Percentiles rank a stretch among this genome's conserved stretches.
These are phyloP conservation scores for Delonix regia DNA, from an alignment of 306 rosid species.

Conservation along the genomic window DNA sequence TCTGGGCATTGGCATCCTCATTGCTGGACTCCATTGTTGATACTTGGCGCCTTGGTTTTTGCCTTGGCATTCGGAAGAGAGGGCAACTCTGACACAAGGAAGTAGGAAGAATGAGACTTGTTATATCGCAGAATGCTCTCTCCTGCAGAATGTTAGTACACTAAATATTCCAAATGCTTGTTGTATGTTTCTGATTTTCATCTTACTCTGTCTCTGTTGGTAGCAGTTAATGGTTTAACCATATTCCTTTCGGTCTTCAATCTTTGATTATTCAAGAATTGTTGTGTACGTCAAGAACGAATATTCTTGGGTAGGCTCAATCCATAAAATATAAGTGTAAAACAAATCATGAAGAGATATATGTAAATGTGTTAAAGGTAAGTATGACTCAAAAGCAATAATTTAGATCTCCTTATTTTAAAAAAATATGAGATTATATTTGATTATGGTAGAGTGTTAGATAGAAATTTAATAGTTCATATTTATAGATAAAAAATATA, in stretches of 20 bases:
- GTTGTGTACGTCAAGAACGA: no score
- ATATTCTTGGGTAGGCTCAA: no score
- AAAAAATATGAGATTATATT: no score
- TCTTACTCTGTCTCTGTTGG: constrained; percentile 1
- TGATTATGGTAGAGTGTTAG: no score
- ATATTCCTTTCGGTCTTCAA: constrained; percentile 19
- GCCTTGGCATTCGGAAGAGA: constrained; percentile 74
- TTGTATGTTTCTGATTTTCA: constrained; percentile 2
- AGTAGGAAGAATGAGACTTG: constrained; percentile 49
- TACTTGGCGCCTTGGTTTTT: constrained; percentile 78
- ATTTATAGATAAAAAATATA: no score
- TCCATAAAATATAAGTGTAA: no score
- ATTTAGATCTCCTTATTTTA: no score
- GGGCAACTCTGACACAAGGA: constrained; percentile 78
- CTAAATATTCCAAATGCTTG: constrained; percentile 24
- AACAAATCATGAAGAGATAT: no score
- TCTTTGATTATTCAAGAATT: background rate
- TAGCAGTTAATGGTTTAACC: constrained; percentile 17
- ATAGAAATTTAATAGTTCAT: no score
- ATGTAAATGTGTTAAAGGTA: no score
- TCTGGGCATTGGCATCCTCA: constrained; percentile 67
- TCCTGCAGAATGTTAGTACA: constrained; percentile 26
- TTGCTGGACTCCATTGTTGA: constrained; percentile 70
- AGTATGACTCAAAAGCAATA: no score
- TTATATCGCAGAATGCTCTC: background rate